A percentile compares a stretch with the other conserved stretches of the same genome.
phyloP scores from a whole-genome alignment of 2,329 filamentous ascomycete species.

The Trichoderma gracile region DNA sequence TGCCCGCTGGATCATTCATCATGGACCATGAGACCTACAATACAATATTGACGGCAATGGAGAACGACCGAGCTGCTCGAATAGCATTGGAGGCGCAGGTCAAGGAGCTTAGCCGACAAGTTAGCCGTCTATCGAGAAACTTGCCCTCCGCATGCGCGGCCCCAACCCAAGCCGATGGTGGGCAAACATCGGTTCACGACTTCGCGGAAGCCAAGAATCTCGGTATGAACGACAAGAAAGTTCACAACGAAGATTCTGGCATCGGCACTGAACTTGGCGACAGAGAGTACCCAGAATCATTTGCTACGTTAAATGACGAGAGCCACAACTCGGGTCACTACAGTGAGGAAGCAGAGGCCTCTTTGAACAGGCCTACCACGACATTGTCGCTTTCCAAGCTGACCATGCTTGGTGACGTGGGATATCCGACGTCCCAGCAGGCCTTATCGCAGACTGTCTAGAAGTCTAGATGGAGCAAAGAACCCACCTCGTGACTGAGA shows the following conservation, averaged over 20 bases:
- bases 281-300: constrained; percentile 50
- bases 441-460: constrained; percentile 33
- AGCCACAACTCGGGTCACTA: constrained; percentile 26
- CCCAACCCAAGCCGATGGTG: constrained; percentile 35
- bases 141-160: constrained; percentile 26
- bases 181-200: constrained; percentile 45
- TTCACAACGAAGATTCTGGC: constrained; percentile 40
- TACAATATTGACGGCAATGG: constrained; percentile 53
- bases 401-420: constrained; percentile 44
- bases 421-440: constrained; percentile 27
- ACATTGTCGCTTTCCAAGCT: constrained; percentile 65
- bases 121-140: constrained; percentile 49
- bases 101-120: constrained; percentile 51
- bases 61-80: constrained; percentile 58
- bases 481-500: not conserved
- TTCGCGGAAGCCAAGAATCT: constrained; percentile 39
- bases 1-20: constrained; percentile 37
- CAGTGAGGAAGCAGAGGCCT: constrained; percentile 40
- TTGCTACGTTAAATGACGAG: constrained; percentile 55
- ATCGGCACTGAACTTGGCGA: constrained; percentile 42
- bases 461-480: constrained; percentile 29
- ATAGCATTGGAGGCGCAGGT: constrained; percentile 59
- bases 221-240: not conserved
- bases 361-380: constrained; percentile 57
- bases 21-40: constrained; percentile 48